A percentile compares a stretch with the other conserved stretches of the same genome.
Evolutionary conservation across 2,329 filamentous ascomycete species (phyloP).

Genomic region (Sporothrix protearum): DNA sequence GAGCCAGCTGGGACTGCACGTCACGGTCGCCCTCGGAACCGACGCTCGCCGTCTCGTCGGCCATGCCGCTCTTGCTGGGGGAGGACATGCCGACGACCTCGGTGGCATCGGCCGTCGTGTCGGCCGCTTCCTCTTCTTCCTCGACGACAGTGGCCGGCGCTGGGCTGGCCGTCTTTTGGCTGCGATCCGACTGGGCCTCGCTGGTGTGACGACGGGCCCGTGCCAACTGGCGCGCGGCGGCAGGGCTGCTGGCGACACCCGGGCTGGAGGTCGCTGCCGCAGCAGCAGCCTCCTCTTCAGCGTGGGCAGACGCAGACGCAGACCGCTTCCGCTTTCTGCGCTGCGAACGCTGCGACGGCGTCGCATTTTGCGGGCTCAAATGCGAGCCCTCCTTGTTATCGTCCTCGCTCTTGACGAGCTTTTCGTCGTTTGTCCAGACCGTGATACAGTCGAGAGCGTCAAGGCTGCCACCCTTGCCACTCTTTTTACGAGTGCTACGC

Average conservation of each 20-base stretch:
- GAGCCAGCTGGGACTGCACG: conserved; percentile 34
- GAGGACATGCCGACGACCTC: conserved; percentile 22
- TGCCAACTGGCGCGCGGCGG: not conserved
- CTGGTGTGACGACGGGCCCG: not conserved
- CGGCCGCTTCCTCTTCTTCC: not conserved
- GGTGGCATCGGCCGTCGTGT: not conserved
- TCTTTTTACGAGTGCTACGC: conserved; percentile 21
- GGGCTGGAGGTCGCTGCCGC: not conserved
- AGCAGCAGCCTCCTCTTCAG: not conserved
- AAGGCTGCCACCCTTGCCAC: not conserved
- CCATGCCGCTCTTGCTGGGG: not conserved
- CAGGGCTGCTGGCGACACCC: not conserved
- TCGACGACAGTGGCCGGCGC: not conserved
- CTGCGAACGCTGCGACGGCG: conserved; percentile 7
- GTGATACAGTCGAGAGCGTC: conserved; percentile 36
- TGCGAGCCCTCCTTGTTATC: conserved; percentile 19
- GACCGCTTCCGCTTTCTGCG: conserved; percentile 27
- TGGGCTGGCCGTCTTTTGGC: conserved; percentile 4
- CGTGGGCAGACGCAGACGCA: conserved; percentile 24
- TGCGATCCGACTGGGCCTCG: not conserved
- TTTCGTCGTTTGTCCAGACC: conserved; percentile 30
- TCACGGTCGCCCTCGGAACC: conserved; percentile 27
- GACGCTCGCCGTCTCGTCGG: not conserved
- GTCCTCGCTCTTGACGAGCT: conserved; percentile 21
- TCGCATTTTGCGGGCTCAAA: conserved; percentile 18